These are phyloP conservation scores for Colletotrichum filicis DNA, from an alignment of 2,329 filamentous ascomycete genomes.

Conservation along the genomic window DNA sequence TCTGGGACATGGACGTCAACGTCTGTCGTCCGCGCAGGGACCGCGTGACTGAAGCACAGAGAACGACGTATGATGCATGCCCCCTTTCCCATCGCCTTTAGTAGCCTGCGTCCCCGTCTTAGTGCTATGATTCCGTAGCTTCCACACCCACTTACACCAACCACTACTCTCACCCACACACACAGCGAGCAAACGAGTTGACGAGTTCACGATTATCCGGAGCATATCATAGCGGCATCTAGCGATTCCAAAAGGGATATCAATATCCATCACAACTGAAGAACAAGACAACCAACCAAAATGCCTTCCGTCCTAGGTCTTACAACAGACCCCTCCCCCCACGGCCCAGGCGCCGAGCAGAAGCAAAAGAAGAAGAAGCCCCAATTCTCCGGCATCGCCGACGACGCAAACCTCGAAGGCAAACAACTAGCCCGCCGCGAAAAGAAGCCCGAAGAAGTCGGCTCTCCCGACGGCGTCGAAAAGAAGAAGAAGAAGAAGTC, in stretches of 20 bases:
- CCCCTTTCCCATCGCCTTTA: not conserved
- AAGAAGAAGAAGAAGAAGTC: slow-evolving; percentile 27
- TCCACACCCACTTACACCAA: not conserved
- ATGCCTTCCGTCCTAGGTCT: slow-evolving; percentile 48
- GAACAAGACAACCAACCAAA: not conserved
- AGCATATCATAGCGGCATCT: not conserved
- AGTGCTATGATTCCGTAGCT: not conserved
- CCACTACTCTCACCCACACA: not conserved
- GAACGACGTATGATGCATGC: slow-evolving; percentile 27
- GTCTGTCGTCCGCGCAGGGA: slow-evolving; percentile 13
- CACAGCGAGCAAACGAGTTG: not conserved
- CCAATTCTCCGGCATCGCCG: not conserved
- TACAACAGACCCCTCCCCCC: slow-evolving; percentile 42
- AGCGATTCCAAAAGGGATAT: not conserved
- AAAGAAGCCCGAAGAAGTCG: not conserved
- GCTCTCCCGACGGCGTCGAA: slow-evolving; percentile 7
- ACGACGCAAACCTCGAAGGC: slow-evolving; percentile 11
- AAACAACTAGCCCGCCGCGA: slow-evolving; percentile 32
- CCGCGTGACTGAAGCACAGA: slow-evolving; percentile 23
- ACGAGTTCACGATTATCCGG: not conserved
- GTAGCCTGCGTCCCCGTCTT: not conserved
- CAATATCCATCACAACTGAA: no score
- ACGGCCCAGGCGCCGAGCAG: slow-evolving; percentile 31
- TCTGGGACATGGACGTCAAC: slow-evolving; percentile 30
- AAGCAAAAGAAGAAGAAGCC: slow-evolving; percentile 34